Conservation (phyloP, 495 filamentous ascomycete genomes). For the Chaetomium tenue region DNA sequence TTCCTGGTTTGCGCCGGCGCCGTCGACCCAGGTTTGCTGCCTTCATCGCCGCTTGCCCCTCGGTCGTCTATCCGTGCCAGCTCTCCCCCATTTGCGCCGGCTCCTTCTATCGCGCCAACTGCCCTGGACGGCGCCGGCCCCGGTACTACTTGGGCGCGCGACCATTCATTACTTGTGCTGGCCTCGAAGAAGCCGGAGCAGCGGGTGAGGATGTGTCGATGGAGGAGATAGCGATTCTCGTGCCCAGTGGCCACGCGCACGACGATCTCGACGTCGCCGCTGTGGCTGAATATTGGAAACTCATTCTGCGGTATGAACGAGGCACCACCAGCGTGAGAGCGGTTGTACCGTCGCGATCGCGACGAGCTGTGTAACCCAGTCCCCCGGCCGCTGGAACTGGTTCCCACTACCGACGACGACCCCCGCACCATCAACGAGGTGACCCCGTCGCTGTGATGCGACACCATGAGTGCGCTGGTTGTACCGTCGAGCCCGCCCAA, state of each 20-base stretch:
- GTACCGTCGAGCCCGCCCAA: slow-evolving; percentile 29
- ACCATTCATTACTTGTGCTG: slow-evolving; percentile 84
- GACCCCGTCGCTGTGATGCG: slow-evolving; percentile 60
- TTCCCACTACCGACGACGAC: slow-evolving; percentile 56
- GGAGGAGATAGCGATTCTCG: slow-evolving; percentile 80
- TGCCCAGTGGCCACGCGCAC: slow-evolving; percentile 64
- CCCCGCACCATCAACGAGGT: slow-evolving; percentile 54
- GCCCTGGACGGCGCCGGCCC: slow-evolving; percentile 37
- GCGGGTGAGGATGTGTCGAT: slow-evolving; percentile 78
- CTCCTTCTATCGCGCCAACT: slow-evolving; percentile 53
- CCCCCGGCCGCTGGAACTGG: slow-evolving; percentile 40
- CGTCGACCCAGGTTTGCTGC: slow-evolving; percentile 18
- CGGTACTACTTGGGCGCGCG: slow-evolving; percentile 47
- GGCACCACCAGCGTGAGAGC: slow-evolving; percentile 75
- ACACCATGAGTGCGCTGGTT: slow-evolving; percentile 58
- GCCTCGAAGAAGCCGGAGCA: slow-evolving; percentile 93
- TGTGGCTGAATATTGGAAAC: slow-evolving; percentile 86
- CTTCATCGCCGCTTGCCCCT: slow-evolving; percentile 19
- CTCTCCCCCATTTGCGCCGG: slow-evolving; percentile 35
- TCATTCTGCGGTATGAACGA: slow-evolving; percentile 76
- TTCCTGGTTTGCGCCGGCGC: slow-evolving; percentile 46
- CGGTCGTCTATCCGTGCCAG: slow-evolving; percentile 36
- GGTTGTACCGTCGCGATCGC: slow-evolving; percentile 66
- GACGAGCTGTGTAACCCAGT: slow-evolving; percentile 60
- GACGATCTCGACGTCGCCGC: slow-evolving; percentile 86